These are phyloP conservation scores for Cardamine chenopodiifolia DNA, from an alignment of 345 rosid genomes.

Conservation along the genomic window DNA sequence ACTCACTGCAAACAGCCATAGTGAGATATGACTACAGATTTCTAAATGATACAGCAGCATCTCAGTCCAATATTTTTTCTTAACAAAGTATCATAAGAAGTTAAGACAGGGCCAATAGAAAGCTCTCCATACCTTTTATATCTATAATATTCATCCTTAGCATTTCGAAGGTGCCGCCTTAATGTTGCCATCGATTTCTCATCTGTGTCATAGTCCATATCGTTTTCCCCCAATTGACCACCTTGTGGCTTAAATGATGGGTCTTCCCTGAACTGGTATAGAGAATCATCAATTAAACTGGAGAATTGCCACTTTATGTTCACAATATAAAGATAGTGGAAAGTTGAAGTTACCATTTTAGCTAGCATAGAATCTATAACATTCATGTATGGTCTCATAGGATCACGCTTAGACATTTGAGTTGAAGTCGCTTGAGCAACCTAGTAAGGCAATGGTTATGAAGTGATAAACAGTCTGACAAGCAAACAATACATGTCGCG, in stretches of 20 bases:
- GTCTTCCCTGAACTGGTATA: conserved; percentile 73
- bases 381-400: conserved; percentile 94
- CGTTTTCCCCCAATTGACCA: conserved; percentile 95
- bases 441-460: conserved; percentile 48
- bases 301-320: not conserved
- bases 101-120: conserved; percentile 12
- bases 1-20: conserved; percentile 63
- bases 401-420: conserved; percentile 99
- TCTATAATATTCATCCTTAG: conserved; percentile 91
- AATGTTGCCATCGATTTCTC: conserved; percentile 99
- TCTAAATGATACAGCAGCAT: not conserved
- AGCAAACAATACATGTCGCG: not conserved
- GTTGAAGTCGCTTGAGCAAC: conserved; percentile 99
- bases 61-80: not conserved
- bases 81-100: not conserved
- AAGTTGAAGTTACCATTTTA: conserved; percentile 65
- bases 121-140: conserved; percentile 71
- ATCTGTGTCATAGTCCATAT: conserved; percentile 99
- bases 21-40: not conserved
- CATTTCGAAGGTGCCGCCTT: conserved; percentile 91
- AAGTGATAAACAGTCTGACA: conserved; percentile 8
- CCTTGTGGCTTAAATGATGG: conserved; percentile 99
- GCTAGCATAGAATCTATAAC: conserved; percentile 87
- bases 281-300: conserved; percentile 30
- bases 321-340: not conserved